phyloP scores from a whole-genome alignment of 2,329 filamentous ascomycete species.

The Arthrobotrys sinensis region DNA sequence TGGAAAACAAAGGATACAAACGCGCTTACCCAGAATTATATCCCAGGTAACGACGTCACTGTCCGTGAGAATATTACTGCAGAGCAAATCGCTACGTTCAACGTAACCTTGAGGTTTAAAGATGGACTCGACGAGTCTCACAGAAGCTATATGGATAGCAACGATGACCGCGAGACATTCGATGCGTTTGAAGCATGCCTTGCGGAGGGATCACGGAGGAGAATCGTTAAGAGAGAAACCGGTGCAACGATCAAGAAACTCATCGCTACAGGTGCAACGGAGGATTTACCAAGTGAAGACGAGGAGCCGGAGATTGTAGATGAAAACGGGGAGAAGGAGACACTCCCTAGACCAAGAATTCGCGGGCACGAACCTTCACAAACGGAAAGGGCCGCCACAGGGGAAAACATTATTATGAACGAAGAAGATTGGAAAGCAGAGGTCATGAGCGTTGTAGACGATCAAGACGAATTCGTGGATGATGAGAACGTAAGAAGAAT shows the following conservation, averaged over 20 bases:
- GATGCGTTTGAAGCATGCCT: constrained; percentile 95
- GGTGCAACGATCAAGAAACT: constrained; percentile 80
- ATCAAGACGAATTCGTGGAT: constrained; percentile 62
- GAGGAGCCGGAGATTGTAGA: constrained; percentile 80
- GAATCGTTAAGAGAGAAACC: constrained; percentile 80
- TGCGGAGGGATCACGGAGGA: constrained; percentile 84
- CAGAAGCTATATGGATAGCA: constrained; percentile 84
- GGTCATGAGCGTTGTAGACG: constrained; percentile 62
- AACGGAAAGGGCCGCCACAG: constrained; percentile 62
- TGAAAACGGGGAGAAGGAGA: constrained; percentile 82
- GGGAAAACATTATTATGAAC: constrained; percentile 56
- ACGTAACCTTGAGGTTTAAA: constrained; percentile 86
- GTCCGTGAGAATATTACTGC: constrained; percentile 82
- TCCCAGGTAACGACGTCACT: constrained; percentile 82
- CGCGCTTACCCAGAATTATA: constrained; percentile 90
- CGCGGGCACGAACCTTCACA: constrained; percentile 70
- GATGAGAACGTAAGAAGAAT: constrained; percentile 62
- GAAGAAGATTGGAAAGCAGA: constrained; percentile 62
- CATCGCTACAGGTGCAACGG: constrained; percentile 84
- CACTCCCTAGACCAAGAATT: constrained; percentile 78
- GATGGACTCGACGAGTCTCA: constrained; percentile 91
- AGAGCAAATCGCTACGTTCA: constrained; percentile 83
- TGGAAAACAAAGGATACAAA: constrained; percentile 84
- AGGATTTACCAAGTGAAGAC: constrained; percentile 81
- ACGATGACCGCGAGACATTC: constrained; percentile 90